Base-by-base conservation (phyloP, 306 rosid genomes). In the Morella rubra region DNA sequence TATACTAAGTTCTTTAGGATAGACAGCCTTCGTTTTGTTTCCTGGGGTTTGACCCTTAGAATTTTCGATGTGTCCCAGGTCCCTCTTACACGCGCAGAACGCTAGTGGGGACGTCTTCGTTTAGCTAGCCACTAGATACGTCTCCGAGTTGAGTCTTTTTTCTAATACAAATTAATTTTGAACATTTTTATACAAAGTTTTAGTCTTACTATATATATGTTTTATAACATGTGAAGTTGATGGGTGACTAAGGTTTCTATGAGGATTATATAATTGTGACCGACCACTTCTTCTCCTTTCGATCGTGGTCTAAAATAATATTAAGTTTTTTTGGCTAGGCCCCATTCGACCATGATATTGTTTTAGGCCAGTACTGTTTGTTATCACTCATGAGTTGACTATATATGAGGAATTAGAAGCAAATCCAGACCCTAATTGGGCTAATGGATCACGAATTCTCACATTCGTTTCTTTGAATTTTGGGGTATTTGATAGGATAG, bases 1-100 rank as follows among this genome's bases (percentile, higher is more conserved):
- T 51, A 19, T 44, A 47, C n/a, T 40, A 71, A 24, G 71, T 45
- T 11, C 18, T 59, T 22, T 3, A 4, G n/a, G 7, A 24, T 24
- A 27, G 68, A 47, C 58, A 44, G 49, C 62, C 32, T 81, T 58
- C 61, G 58, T 42, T 72, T 81, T 58, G 60, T 50, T 27, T 75
- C 69, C 73, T 50, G 15, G 54, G 20, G 37, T 86, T 78, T 86
- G 89, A 83, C 89, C 71, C 50, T 40, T 72, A 49, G 83, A 86
- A 81, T 77, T 79, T 42, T 69, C 9, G n/a, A 74, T 56, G 65
- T 72, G 74, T 65, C 18, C 68, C 11, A 55, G 44, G 52, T 32
- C 37, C 37, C 2, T 32, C 37, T 0, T 62, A 62, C 80, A 70
- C 79, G 67, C 73, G 81, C 77, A 19, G 9, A 49, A 49, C 42